A percentile compares a stretch with the other conserved stretches of the same genome.
These are phyloP conservation scores for Apiotrichum sp. DNA, from an alignment of 1,284 basidiomycete species.

Conservation along the genomic window DNA sequence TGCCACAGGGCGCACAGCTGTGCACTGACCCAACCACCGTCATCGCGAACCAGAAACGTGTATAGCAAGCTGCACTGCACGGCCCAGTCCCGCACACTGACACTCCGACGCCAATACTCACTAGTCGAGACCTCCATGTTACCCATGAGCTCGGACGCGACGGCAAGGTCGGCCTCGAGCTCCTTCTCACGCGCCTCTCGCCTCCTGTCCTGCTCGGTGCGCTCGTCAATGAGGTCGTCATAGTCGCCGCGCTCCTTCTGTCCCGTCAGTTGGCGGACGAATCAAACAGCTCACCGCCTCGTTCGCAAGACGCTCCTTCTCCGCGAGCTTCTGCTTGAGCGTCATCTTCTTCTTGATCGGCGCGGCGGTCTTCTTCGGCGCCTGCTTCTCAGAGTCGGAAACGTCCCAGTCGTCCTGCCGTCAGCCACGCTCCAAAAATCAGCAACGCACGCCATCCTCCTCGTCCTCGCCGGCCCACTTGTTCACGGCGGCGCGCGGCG, in stretches of 20 bases:
- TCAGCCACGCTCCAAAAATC: background rate
- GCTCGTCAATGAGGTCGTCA: constrained; percentile 71
- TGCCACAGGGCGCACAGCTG: background rate
- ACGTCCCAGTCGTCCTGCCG: constrained; percentile 86
- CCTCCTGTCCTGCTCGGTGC: constrained; percentile 59
- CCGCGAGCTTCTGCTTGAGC: constrained; percentile 78
- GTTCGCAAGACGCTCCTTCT: constrained; percentile 58
- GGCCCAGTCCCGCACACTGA: too few species aligned
- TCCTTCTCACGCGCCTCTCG: constrained; percentile 69
- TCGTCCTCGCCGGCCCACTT: constrained; percentile 81
- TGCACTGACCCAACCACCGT: constrained; percentile 2
- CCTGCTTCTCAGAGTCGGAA: constrained; percentile 64
- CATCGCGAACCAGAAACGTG: too few species aligned
- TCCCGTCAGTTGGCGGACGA: background rate
- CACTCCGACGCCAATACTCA: background rate
- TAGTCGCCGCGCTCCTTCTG: constrained; percentile 42
- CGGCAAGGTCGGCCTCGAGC: constrained; percentile 74
- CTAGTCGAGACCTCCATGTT: constrained; percentile 48
- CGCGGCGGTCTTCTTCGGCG: constrained; percentile 57
- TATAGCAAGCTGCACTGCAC: too few species aligned
- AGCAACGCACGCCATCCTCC: constrained; percentile 56
- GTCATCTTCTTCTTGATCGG: constrained; percentile 84
- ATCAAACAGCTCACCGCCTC: constrained; percentile 47
- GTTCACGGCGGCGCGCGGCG: constrained; percentile 51
- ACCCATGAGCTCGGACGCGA: constrained; percentile 74